Conservation (phyloP, 2,329 filamentous ascomycete species). For the Chaetoscypha palmicola region DNA sequence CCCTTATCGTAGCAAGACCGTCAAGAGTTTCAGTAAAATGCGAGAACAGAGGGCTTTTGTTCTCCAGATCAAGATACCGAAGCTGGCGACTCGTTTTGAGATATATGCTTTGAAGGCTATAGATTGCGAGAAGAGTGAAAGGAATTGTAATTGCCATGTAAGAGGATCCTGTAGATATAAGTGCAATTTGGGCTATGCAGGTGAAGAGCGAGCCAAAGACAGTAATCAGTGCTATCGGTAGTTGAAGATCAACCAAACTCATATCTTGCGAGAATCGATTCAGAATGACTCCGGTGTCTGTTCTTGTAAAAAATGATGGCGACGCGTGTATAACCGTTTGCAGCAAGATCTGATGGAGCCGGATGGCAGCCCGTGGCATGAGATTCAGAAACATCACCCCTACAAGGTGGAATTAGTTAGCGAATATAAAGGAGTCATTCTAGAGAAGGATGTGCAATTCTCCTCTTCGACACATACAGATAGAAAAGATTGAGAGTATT, state of each 20-base stretch:
- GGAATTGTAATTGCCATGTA: not conserved
- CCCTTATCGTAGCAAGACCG: not conserved
- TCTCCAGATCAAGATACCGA: constrained; percentile 1
- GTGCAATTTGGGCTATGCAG: not conserved
- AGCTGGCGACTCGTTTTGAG: not conserved
- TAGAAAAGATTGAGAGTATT: no score
- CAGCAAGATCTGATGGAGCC: no score
- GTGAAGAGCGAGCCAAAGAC: not conserved
- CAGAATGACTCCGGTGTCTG: not conserved
- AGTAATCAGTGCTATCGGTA: not conserved
- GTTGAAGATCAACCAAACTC: not conserved
- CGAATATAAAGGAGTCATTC: no score
- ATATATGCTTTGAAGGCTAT: constrained; percentile 3
- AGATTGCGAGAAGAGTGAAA: not conserved
- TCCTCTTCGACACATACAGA: not conserved
- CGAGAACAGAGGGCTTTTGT: not conserved
- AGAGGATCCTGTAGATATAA: not conserved
- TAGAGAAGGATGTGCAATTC: not conserved
- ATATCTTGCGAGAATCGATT: constrained; percentile 1
- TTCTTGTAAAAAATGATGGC: not conserved
- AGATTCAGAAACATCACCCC: no score
- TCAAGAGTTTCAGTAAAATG: constrained; percentile 1
- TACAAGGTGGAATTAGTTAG: no score
- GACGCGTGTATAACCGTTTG: not conserved
- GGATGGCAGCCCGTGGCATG: no score